phyloP scores from a whole-genome alignment of 202 grass and related monocot species.

The Brachypodium distachyon region DNA sequence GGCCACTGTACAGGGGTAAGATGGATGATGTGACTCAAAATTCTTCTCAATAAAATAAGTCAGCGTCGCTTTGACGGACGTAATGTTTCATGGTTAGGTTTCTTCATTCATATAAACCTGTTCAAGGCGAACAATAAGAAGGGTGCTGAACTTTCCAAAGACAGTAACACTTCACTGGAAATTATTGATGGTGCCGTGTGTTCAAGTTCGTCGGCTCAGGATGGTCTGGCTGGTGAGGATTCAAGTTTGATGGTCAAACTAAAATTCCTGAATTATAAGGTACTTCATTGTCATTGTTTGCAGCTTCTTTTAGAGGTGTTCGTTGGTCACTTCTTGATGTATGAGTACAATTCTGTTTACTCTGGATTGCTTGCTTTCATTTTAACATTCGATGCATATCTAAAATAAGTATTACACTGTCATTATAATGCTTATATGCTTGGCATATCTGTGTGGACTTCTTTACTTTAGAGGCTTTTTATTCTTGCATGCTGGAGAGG shows the following conservation, averaged over 20 bases:
- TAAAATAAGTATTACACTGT: background rate
- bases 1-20: slow-evolving; percentile 95
- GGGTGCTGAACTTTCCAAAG: slow-evolving; percentile 43
- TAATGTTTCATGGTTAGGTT: slow-evolving; percentile 54
- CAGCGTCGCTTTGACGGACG: background rate
- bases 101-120: slow-evolving; percentile 90
- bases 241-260: slow-evolving; percentile 93
- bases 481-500: background rate
- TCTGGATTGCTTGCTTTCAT: background rate
- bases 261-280: slow-evolving; percentile 97
- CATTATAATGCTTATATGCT: background rate
- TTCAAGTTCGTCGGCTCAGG: slow-evolving; percentile 31
- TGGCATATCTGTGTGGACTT: background rate
- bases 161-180: slow-evolving; percentile 41
- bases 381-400: background rate
- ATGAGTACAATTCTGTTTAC: background rate
- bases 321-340: background rate
- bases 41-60: background rate
- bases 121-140: slow-evolving; percentile 77
- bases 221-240: slow-evolving; percentile 78
- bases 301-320: background rate
- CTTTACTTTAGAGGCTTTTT: background rate
- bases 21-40: background rate
- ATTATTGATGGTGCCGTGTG: slow-evolving; percentile 47
- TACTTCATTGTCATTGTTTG: slow-evolving; percentile 19